These are phyloP conservation scores for Akanthomyces uredinophilus DNA, from an alignment of 2,329 filamentous ascomycete species.

Conservation along the genomic window DNA sequence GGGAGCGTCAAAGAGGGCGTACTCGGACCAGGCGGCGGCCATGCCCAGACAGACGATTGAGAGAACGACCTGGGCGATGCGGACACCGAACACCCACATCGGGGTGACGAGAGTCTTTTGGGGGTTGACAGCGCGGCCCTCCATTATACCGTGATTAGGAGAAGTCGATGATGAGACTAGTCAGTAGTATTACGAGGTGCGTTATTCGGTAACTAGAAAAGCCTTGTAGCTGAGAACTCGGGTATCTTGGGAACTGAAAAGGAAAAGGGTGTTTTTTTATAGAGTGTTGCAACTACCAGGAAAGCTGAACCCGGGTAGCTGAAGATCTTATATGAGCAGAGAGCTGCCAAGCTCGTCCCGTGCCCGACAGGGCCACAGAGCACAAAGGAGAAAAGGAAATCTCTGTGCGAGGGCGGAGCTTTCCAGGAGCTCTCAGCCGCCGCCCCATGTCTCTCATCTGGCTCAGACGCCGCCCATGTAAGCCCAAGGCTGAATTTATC, in stretches of 20 bases:
- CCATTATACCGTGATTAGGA: not conserved
- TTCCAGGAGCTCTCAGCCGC: not conserved
- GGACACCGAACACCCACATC: slow-evolving; percentile 37
- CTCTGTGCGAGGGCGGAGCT: slow-evolving; percentile 2
- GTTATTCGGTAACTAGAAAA: not conserved
- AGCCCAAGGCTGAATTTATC: slow-evolving; percentile 14
- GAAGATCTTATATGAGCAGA: slow-evolving; percentile 2
- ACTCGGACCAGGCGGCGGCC: slow-evolving; percentile 24
- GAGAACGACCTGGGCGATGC: slow-evolving; percentile 37
- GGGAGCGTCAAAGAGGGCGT: slow-evolving; percentile 10
- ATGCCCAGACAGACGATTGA: slow-evolving; percentile 40
- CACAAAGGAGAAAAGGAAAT: not conserved
- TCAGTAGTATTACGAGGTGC: not conserved
- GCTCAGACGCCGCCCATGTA: not conserved
- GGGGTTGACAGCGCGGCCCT: slow-evolving; percentile 26
- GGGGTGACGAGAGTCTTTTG: slow-evolving; percentile 28
- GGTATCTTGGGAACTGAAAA: not conserved
- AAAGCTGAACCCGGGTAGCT: not conserved
- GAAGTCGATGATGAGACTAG: not conserved
- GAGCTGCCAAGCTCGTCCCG: not conserved
- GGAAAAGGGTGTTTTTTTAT: not conserved
- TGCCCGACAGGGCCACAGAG: not conserved
- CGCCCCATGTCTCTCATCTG: not conserved
- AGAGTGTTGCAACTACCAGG: not conserved
- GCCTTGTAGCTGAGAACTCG: not conserved